Percentiles rank a stretch among this genome's conserved stretches.
phyloP scores from a whole-genome alignment of 139 green algal genomes.

The Picochlorum sp. region DNA sequence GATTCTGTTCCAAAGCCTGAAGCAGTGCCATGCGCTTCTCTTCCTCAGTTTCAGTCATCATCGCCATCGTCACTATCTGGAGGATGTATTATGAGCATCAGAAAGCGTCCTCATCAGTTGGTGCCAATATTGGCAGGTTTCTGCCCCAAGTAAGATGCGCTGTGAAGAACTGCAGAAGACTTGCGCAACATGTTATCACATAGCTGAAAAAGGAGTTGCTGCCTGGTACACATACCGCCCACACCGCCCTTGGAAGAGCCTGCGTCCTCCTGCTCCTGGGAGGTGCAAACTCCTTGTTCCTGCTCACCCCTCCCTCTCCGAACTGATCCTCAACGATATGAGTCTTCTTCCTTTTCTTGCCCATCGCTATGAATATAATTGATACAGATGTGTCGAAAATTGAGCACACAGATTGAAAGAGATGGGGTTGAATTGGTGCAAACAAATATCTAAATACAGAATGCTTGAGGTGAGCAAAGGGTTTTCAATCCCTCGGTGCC shows the following conservation, averaged over 20 bases:
- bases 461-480: too few species aligned
- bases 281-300: background rate
- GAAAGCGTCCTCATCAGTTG: constrained; percentile 6
- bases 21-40: constrained; percentile 40
- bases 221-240: constrained; percentile 17
- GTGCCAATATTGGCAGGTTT: background rate
- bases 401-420: too few species aligned
- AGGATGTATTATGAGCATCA: constrained; percentile 1
- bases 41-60: constrained; percentile 23
- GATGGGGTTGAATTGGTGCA: too few species aligned
- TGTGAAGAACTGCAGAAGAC: constrained; percentile 68
- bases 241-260: constrained; percentile 17
- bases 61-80: background rate
- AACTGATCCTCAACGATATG: constrained; percentile 51
- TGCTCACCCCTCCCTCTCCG: constrained; percentile 35
- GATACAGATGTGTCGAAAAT: too few species aligned
- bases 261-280: background rate
- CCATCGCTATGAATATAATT: too few species aligned
- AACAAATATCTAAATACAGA: too few species aligned
- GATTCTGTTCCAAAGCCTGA: constrained; percentile 64
- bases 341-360: constrained; percentile 2
- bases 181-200: constrained; percentile 55
- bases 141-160: constrained; percentile 50
- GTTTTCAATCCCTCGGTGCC: too few species aligned
- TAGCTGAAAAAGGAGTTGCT: constrained; percentile 33